Evolutionary conservation across 306 rosid species (phyloP).

Genomic region (Vicia faba): DNA sequence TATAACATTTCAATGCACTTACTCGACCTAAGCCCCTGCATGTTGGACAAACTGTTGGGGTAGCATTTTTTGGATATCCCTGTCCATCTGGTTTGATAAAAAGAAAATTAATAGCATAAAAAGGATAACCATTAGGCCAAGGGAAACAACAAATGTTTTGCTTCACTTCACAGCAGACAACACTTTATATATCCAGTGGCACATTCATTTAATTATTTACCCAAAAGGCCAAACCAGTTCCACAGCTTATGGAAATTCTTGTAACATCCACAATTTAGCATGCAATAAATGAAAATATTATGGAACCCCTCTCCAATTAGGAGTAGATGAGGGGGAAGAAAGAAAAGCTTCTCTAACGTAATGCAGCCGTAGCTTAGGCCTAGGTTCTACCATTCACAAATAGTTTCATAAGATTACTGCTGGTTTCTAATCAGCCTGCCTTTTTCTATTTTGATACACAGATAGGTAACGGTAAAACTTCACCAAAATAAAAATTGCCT

Average conservation of each 20-base stretch:
- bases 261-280: conserved; percentile 9
- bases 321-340: neutral
- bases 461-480: conserved; percentile 21
- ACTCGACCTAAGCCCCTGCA: conserved; percentile 95
- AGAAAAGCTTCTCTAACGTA: conserved; percentile 10
- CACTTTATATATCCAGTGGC: conserved; percentile 2
- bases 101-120: conserved; percentile 22
- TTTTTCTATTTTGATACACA: conserved; percentile 17
- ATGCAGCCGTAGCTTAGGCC: conserved; percentile 25
- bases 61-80: conserved; percentile 72
- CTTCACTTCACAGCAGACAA: conserved; percentile 25
- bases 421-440: conserved; percentile 10
- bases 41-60: conserved; percentile 73
- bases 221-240: conserved; percentile 19
- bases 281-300: conserved; percentile 25
- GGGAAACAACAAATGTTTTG: conserved; percentile 23
- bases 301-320: conserved; percentile 20
- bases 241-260: conserved; percentile 19
- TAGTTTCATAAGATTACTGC: conserved; percentile 21
- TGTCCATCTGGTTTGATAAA: conserved; percentile 68
- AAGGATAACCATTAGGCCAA: conserved; percentile 23
- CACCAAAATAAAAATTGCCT: neutral
- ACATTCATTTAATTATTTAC: conserved; percentile 24
- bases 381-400: conserved; percentile 21
- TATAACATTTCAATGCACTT: conserved; percentile 54